A percentile compares a stretch with the other conserved stretches of the same genome.
phyloP scores from a whole-genome alignment of 805 yeast genomes.

The Barnettozyma siamensis region DNA sequence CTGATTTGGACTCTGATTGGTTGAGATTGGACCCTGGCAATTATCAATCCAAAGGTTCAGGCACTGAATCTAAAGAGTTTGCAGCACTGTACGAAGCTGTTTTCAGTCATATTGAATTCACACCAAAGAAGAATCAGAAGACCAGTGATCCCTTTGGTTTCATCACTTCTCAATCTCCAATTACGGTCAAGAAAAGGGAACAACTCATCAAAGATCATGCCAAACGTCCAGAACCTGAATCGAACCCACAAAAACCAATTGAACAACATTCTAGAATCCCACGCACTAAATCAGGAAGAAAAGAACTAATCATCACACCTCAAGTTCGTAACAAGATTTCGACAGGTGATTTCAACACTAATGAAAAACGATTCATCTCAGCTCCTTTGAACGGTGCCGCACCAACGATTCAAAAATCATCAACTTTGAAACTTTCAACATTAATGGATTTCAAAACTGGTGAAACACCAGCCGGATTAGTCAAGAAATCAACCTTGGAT shows the following conservation, averaged over 20 bases:
- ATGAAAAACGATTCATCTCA: constrained; percentile 15
- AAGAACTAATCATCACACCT: background rate
- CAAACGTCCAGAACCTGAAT: too few relatives aligned
- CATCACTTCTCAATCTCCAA: constrained; percentile 6
- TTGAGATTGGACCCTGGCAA: constrained; percentile 15
- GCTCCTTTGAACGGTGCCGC: constrained; percentile 10
- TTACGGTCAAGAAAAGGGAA: constrained; percentile 4
- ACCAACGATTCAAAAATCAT: constrained; percentile 6
- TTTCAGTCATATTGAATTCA: constrained; percentile 16
- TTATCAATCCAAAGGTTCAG: constrained; percentile 23
- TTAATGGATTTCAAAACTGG: constrained; percentile 9
- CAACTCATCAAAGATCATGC: background rate
- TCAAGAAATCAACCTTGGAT: constrained; percentile 17
- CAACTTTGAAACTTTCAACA: constrained; percentile 8
- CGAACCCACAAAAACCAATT: too few relatives aligned
- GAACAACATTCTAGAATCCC: too few relatives aligned
- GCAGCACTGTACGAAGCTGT: constrained; percentile 27
- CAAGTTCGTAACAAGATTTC: constrained; percentile 1
- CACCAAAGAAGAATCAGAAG: constrained; percentile 11
- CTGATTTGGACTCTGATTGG: constrained; percentile 23
- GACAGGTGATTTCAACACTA: constrained; percentile 3
- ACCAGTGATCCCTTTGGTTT: background rate
- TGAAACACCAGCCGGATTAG: background rate
- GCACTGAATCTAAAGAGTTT: constrained; percentile 23
- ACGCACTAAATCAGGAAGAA: background rate